Percentiles rank a stretch among this genome's conserved stretches.
These are phyloP conservation scores for Xylariaceae sp. DNA, from an alignment of 2,329 filamentous ascomycete genomes.

Conservation along the genomic window DNA sequence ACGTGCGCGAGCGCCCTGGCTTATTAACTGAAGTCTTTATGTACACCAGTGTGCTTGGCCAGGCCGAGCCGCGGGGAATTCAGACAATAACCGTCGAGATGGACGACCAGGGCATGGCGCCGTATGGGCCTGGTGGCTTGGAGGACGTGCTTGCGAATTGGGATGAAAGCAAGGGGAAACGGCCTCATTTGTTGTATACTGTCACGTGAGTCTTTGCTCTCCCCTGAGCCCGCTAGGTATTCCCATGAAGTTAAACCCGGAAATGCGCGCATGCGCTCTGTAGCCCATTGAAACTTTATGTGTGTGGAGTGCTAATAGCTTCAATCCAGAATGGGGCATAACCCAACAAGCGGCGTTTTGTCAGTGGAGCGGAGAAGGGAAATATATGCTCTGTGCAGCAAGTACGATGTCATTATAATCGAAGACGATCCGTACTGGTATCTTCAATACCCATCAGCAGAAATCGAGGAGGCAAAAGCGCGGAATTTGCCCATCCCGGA, in stretches of 20 bases:
- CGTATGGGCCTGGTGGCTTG: conserved; percentile 71
- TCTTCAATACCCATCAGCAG: conserved; percentile 80
- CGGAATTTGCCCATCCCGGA: conserved; percentile 41
- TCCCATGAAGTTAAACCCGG: not conserved
- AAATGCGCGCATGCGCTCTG: not conserved
- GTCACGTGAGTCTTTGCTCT: conserved; percentile 67
- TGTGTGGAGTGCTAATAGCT: conserved; percentile 17
- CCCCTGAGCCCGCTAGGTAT: not conserved
- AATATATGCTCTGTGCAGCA: conserved; percentile 77
- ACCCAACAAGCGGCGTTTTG: conserved; percentile 79
- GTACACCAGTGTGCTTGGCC: conserved; percentile 76
- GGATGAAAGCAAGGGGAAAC: conserved; percentile 72
- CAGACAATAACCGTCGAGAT: conserved; percentile 75
- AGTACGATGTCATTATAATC: conserved; percentile 86
- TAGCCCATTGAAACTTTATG: not conserved
- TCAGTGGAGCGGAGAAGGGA: conserved; percentile 74
- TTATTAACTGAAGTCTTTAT: conserved; percentile 79
- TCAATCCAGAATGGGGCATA: conserved; percentile 73
- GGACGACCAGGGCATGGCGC: conserved; percentile 80
- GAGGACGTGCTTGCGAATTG: conserved; percentile 80
- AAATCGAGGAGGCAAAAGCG: conserved; percentile 52
- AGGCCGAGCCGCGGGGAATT: conserved; percentile 67
- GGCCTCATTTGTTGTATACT: conserved; percentile 86
- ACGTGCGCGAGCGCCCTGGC: conserved; percentile 70
- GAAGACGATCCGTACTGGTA: conserved; percentile 98